Evolutionary conservation across 2,329 filamentous ascomycete genomes (phyloP).

Genomic region (Clarireedia paspali): DNA sequence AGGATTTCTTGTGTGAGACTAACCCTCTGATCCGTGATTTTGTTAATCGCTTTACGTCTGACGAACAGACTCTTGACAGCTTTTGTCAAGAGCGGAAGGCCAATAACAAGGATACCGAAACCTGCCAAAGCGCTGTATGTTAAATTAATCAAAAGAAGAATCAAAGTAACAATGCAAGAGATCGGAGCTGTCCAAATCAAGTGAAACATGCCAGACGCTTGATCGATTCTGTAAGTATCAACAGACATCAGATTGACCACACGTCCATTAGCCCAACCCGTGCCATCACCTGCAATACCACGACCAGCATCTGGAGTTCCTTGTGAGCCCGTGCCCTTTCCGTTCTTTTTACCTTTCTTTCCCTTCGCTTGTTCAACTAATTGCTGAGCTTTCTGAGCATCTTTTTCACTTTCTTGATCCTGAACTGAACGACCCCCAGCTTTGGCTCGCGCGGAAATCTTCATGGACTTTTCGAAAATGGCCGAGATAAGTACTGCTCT

Average conservation of each 20-base stretch:
- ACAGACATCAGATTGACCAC: constrained; percentile 89
- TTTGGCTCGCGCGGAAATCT: constrained; percentile 77
- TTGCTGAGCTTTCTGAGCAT: constrained; percentile 34
- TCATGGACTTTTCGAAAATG: constrained; percentile 91
- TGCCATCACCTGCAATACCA: constrained; percentile 58
- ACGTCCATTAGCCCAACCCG: constrained; percentile 86
- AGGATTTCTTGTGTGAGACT: constrained; percentile 88
- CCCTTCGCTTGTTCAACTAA: constrained; percentile 37
- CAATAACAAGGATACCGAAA: constrained; percentile 72
- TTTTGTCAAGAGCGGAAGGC: constrained; percentile 67
- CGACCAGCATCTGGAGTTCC: constrained; percentile 34
- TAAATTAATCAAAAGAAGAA: constrained; percentile 77
- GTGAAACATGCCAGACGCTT: constrained; percentile 83
- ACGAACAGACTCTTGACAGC: constrained; percentile 71
- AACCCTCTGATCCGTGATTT: constrained; percentile 86
- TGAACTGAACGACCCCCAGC: constrained; percentile 60
- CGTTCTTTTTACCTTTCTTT: constrained; percentile 34
- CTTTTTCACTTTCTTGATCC: constrained; percentile 15
- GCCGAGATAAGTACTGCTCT: constrained; percentile 75
- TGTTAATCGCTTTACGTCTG: constrained; percentile 76
- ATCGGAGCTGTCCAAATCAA: constrained; percentile 84
- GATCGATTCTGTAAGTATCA: constrained; percentile 87
- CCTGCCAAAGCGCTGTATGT: constrained; percentile 85
- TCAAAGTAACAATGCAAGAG: constrained; percentile 67
- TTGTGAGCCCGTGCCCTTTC: constrained; percentile 35